Evolutionary conservation across 2,329 filamentous ascomycete species (phyloP), one percentile per base, ranked within the genome.

Genomic region (Mollisiaceae sp.): DNA sequence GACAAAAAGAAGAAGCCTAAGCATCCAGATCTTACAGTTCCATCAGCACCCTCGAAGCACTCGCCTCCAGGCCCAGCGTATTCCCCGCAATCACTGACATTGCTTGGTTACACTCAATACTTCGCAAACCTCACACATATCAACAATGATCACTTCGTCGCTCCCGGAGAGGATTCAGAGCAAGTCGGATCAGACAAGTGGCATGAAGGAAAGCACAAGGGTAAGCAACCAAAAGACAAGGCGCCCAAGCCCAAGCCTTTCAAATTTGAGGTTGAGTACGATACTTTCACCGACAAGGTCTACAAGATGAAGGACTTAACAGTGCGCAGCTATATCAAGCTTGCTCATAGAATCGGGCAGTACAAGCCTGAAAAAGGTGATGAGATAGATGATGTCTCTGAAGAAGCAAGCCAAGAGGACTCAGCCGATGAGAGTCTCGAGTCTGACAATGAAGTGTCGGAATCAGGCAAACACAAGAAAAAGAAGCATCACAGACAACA

Each of bases 91-190:
- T 82, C 92, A 0, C 82, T 98, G 43, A 91, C 92, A 0, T 82
- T 94, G 67, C 83, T 90, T 2, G 88, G 92, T 5, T 97, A 93
- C 77, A 93, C 88, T 4, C 95, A 99, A 74, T 97, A 96, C 78
- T 97, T 88, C 77, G 93, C 94, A 67, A 99, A 99, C 77, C 81
- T 99, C n/a, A 98, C 94, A 0, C 81, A 87, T 65, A 89, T 97
- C 78, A 96, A 98, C 79, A 91, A 93, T 72, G 86, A 70, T n/a
- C 43, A 91, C 66, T 83, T 88, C 57, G 74, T 78, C 1, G 65
- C 65, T 52, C 64, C 64, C 1, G 62, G 70, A 20, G 74, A 77
- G 11, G 77, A 76, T 8, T 69, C 76, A n/a, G 77, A 78, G 8
- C 54, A 74, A 8, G 22, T 54, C 32, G 50, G 27, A 15, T 14